Evolutionary conservation across 1,139 yeast species (phyloP), one percentile per base, ranked within the genome.

Genomic region (Yamadazyma atlantica): DNA sequence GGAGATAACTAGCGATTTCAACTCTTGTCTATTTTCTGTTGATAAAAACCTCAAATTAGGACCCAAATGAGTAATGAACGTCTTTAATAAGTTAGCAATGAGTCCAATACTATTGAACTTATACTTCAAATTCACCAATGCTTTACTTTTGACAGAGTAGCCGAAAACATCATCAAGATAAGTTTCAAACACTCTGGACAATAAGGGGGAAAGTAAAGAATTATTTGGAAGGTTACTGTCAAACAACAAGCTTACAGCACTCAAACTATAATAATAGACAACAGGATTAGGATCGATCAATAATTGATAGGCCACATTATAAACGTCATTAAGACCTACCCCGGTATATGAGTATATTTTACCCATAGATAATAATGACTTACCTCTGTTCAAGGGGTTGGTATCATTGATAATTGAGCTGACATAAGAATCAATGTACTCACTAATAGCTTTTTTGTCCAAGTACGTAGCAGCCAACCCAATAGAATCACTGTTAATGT

Each of bases 201-300:
- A 49, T 1, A 75, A 53, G 1, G 60, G 56, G 1, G 86, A 59
- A 1, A 82, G 62, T 34, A 71, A 67, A 1, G 43, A 22, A 11
- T 38, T 64, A 38, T 78, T 71, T 9, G 79, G 77, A 33, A 78
- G 55, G 39, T 82, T 85, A 30, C 62, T 64, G 35, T 78, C 79
- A 35, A 88, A 68, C 11, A 85, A 62, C 5, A 74, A 64, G 3
- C 74, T 59, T 28, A 85, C 58, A 0, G 95, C 75, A 37, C 74
- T 75, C 44, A 89, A 57, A 0, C 94, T 73, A 70, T 87, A 84
- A 40, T 77, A 73, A 54, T 86, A 89, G 11, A 92, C 89, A 2
- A 78, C 65, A 0, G 96, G 96, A 54, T 90, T 92, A 0, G 96
- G 94, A 59, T 90, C 97, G 27, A 66, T 66, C 3, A 85, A 62